Evolutionary conservation across 192 early-diverging fungal genomes (phyloP), one percentile per base, ranked within the genome.

Genomic region (Backusella macrospora): DNA sequence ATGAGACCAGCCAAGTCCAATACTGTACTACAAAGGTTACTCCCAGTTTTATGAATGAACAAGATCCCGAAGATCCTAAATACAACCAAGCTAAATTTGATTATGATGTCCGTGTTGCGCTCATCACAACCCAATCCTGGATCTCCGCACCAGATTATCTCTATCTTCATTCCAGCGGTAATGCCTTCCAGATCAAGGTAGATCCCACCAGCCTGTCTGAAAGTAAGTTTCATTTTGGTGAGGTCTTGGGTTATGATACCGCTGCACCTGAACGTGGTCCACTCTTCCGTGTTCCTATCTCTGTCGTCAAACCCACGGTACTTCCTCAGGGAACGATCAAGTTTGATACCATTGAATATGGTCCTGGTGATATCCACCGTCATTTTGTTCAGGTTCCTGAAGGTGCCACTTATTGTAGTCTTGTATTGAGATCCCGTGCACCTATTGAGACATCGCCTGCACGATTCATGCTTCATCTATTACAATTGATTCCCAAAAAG

Each of bases 241-340:
- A 93, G 45, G 87, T 99, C 37, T 74, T 84, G 34, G 96, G 87
- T 5, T 95, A 90, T 82, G 96, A 99, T 78, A 89, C 94, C 14
- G 74, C 81, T 29, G 82, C 86, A 70, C 82, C 85, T 37, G 89
- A 86, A 29, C 91, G 87, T 44, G 95, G 95, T 6, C 91, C 92
- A 8, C 79, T 98, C 5, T 97, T 97, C 84, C 82, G 82, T 63
- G 80, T 99, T 47, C 97, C 97, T 14, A 84, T 99, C 16, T 95
- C 94, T 9, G 92, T 98, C 18, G 89, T 90, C 72, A 98, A 96
- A 82, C 95, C 96, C 23, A 71, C 42, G 9, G 21, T 46, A 38
- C 29, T 55, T 18, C 21, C 37, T 3, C 76, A 75, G 13, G 84
- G 85, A 1, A 83, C 85, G 13, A 70, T 89, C 44, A 73, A 77